Base-by-base conservation (phyloP, 78 protist genomes). In the Salpingoeca rosetta region DNA sequence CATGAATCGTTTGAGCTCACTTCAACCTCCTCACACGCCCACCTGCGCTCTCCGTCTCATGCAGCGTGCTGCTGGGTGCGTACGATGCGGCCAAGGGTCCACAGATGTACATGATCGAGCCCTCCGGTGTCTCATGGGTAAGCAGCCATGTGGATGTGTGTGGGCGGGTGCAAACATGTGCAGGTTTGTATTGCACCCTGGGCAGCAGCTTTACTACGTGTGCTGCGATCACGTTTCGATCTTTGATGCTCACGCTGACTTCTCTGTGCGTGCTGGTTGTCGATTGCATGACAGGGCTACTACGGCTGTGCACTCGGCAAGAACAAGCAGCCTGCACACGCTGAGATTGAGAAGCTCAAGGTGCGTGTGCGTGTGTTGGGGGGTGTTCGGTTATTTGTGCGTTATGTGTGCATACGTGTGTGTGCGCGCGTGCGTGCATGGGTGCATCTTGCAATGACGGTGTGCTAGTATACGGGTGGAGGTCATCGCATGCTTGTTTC, bases 301-400 rank as follows among this genome's bases (percentile, higher is more conserved):
- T 83, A 43, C 76, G 97, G 89, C 25, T 35, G 86, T n/a, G 93
- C 97, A 1, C 39, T 91, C 41, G 99, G 99, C 45, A 97, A 96
- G 90, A 95, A 92, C 79, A 92, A 92, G 87, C 92, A 90, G 86
- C 93, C 96, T 1, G 97, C 98, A 35, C 92, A 94, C 88, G 91
- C 96, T n/a, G 98, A 95, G 79, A 79, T 98, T 3, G 99, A 97
- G 91, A 98, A 97, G 77, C 73, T 98, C 42, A 87, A 93, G 40
- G 74, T 92, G 44, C n/a, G n/a, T n/a, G n/a, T n/a, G n/a, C n/a
- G n/a, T n/a, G n/a, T n/a, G n/a, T n/a, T n/a, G n/a, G n/a, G n/a
- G n/a, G n/a, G n/a, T n/a, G n/a, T n/a, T n/a, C n/a, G n/a, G 42
- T n/a, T n/a, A n/a, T n/a, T n/a, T n/a, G n/a, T n/a, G n/a, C n/a